Conservation (phyloP, 164 flowering plant genomes). For the Taxillus chinensis region DNA sequence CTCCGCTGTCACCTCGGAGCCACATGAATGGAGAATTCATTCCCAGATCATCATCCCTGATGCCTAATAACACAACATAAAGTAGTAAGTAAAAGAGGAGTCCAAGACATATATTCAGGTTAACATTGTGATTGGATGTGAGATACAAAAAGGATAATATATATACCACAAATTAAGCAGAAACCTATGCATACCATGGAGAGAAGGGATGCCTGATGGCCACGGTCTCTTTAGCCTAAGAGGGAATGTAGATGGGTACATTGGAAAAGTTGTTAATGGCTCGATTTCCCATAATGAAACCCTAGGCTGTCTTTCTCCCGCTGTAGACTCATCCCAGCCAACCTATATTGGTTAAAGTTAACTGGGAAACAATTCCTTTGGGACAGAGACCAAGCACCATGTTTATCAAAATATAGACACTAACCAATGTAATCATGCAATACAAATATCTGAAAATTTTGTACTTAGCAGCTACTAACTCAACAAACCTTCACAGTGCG, state of each 20-base stretch:
- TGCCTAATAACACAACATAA: slow-evolving; percentile 23
- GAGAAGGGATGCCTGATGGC: slow-evolving; percentile 75
- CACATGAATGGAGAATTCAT: slow-evolving; percentile 73
- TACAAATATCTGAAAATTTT: not conserved
- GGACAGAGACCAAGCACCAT: not conserved
- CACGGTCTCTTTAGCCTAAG: slow-evolving; percentile 92
- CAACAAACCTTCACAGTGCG: slow-evolving; percentile 79
- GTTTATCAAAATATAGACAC: not conserved
- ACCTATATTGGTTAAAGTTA: slow-evolving; percentile 39
- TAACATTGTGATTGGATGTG: too few species aligned
- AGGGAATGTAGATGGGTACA: slow-evolving; percentile 92
- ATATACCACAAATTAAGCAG: not conserved
- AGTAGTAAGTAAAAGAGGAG: not conserved
- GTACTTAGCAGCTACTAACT: not conserved
- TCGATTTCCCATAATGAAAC: slow-evolving; percentile 99
- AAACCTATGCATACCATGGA: slow-evolving; percentile 38
- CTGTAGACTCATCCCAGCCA: slow-evolving; percentile 99
- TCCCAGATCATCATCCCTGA: slow-evolving; percentile 69
- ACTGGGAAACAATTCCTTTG: not conserved
- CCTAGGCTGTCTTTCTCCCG: slow-evolving; percentile 97
- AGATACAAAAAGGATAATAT: not conserved
- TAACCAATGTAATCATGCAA: not conserved
- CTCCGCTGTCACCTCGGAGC: slow-evolving; percentile 62
- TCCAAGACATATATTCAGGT: too few species aligned
- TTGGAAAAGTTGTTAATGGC: slow-evolving; percentile 91